Evolutionary conservation across 495 filamentous ascomycete genomes (phyloP), one percentile per base, ranked within the genome.

Genomic region (Cudoniella acicularis): DNA sequence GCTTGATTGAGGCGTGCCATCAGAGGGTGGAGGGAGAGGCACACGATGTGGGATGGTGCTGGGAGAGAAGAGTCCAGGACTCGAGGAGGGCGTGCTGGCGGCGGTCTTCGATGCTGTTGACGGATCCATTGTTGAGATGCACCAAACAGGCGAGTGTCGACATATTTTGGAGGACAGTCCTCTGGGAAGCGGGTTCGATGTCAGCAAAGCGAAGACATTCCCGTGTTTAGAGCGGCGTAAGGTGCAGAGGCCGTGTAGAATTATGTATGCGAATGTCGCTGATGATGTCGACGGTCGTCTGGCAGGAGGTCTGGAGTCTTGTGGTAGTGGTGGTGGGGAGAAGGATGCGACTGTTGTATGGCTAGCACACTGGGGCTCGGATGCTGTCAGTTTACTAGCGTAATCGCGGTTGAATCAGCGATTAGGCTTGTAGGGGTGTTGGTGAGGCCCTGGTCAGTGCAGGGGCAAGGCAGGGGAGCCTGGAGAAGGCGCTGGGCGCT

Each of bases 1-100:
- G 55, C 67, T 69, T 16, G 61, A 56, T 18, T 57, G 56, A 1
- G 67, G 64, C 11, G 67, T 66, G 22, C 62, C 64, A 56, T 66
- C 64, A 9, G 61, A 60, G 2, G 49, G 47, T 1, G 66, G 45
- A 25, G 64, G 27, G 2, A 57, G 30, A 30, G 51, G 27, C 8
- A 54, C 6, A 3, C 53, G 26, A 11, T 40, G 57, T 4, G 55
- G 59, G 24, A 24, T 54, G 8, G 51, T 16, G 3, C 49, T 55
- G 0, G 67, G 64, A 36, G 21, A 57, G 64, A 63, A 69, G 59
- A 69, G 64, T 20, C 67, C 64, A 3, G 67, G 64, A 61, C 67
- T 69, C 58, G 67, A 69, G 26, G 63, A 46, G 16, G 66, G 66
- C 26, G 66, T 62, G 59, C 61, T 69, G 23, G 23, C 42, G 36